Percentiles rank a stretch among this genome's conserved stretches.
Conservation (phyloP, 208 protist species). For the Leishmania turanica region DNA sequence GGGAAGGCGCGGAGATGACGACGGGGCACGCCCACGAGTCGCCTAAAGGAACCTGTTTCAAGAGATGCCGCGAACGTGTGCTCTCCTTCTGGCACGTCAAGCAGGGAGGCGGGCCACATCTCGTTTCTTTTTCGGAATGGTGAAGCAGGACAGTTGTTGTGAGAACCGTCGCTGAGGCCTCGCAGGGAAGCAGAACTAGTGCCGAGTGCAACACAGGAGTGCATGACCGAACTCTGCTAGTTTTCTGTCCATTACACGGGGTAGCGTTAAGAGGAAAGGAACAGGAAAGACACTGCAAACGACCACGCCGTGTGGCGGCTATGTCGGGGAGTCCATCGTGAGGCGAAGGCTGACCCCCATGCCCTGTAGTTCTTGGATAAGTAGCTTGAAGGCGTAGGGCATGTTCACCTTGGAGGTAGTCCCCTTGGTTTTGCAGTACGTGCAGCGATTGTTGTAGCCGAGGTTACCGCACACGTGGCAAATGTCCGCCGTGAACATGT, state of each 20-base stretch:
- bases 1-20: not conserved
- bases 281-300: not conserved
- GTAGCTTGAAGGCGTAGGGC: slow-evolving; percentile 99
- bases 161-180: not conserved
- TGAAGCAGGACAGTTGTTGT: not conserved
- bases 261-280: too few relatives aligned
- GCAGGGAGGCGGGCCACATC: not conserved
- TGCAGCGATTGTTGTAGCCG: slow-evolving; percentile 92
- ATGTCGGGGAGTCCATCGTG: slow-evolving; percentile 33
- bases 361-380: slow-evolving; percentile 99
- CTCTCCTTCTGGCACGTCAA: not conserved
- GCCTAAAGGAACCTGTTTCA: not conserved
- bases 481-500: slow-evolving; percentile 96
- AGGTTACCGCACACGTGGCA: slow-evolving; percentile 94
- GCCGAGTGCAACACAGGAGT: not conserved
- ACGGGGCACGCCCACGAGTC: not conserved
- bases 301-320: not conserved
- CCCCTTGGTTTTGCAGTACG: slow-evolving; percentile 93
- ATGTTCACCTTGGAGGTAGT: slow-evolving; percentile 94
- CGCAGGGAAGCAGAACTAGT: not conserved
- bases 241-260: slow-evolving; percentile 6
- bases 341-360: slow-evolving; percentile 97
- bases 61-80: not conserved
- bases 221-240: not conserved
- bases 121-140: not conserved